A percentile compares a stretch with the other conserved stretches of the same genome.
These are phyloP conservation scores for Yarrowia keelungensis DNA, from an alignment of 805 yeast genomes.

Conservation along the genomic window DNA sequence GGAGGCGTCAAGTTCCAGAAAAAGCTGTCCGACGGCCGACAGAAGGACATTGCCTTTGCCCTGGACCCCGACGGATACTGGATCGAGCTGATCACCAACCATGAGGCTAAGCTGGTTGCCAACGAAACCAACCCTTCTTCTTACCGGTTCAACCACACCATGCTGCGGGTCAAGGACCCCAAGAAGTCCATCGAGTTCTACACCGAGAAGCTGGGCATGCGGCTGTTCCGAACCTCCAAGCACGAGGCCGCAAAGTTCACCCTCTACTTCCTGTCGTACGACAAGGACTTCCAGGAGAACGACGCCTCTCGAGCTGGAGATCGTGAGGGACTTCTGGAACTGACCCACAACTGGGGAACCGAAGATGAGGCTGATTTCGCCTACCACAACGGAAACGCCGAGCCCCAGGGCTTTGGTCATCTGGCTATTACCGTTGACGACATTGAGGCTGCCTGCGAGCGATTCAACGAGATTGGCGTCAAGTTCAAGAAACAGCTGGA, in stretches of 20 bases:
- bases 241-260: conserved; percentile 79
- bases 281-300: conserved; percentile 53
- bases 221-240: conserved; percentile 62
- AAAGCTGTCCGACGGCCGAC: conserved; percentile 87
- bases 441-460: conserved; percentile 59
- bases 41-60: conserved; percentile 89
- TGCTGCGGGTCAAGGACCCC: conserved; percentile 93
- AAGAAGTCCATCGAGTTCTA: conserved; percentile 77
- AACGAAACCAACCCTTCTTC: conserved; percentile 47
- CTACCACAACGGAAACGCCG: conserved; percentile 84
- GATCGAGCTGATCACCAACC: conserved; percentile 84
- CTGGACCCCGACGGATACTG: conserved; percentile 97
- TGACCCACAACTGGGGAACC: conserved; percentile 96
- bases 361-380: conserved; percentile 75
- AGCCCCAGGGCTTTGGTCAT: conserved; percentile 87
- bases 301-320: conserved; percentile 49
- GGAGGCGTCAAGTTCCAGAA: conserved; percentile 80
- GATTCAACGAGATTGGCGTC: conserved; percentile 57
- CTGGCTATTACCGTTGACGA: conserved; percentile 75
- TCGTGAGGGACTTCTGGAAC: conserved; percentile 78
- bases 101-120: conserved; percentile 51
- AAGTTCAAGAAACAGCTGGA: conserved; percentile 56
- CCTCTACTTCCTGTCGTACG: conserved; percentile 82
- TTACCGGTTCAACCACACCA: conserved; percentile 79
- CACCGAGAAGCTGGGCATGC: conserved; percentile 80